Percentiles rank a stretch among this genome's conserved stretches.
Evolutionary conservation across 495 filamentous ascomycete genomes (phyloP).

Genomic region (Neurospora cerealis): DNA sequence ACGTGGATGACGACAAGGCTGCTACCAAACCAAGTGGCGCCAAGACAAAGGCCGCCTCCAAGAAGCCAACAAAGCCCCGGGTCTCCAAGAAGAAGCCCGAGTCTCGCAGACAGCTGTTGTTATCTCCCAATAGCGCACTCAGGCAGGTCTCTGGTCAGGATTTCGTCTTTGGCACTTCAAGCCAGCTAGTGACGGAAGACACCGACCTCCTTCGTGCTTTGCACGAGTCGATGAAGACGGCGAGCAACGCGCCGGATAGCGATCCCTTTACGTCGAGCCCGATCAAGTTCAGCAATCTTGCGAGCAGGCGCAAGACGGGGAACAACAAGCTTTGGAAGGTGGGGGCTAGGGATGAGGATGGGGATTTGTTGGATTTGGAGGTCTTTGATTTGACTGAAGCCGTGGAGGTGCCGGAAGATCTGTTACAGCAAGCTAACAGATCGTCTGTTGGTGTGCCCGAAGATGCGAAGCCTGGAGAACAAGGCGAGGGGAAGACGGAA

Average conservation of each 20-base stretch:
- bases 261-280: constrained; percentile 27
- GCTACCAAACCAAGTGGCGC: constrained; percentile 14
- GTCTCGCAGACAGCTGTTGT: constrained; percentile 41
- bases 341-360: constrained; percentile 52
- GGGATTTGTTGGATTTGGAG: constrained; percentile 49
- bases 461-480: not conserved
- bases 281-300: constrained; percentile 16
- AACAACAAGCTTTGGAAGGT: constrained; percentile 51
- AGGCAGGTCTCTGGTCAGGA: constrained; percentile 62
- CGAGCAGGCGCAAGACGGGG: constrained; percentile 5
- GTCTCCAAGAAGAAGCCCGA: constrained; percentile 33
- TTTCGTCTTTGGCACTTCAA: constrained; percentile 86
- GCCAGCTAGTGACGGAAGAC: constrained; percentile 72
- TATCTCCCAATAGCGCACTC: constrained; percentile 65
- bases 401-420: not conserved
- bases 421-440: not conserved
- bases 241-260: constrained; percentile 31
- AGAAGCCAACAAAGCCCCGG: constrained; percentile 21
- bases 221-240: constrained; percentile 59
- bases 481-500: not conserved
- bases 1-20: not conserved
- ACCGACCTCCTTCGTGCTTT: constrained; percentile 56
- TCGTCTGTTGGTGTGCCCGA: not conserved
- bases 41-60: constrained; percentile 20
- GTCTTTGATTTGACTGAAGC: constrained; percentile 47